Percentiles rank a stretch among this genome's conserved stretches.
Conservation (phyloP, 2,329 filamentous ascomycete genomes). For the Torrubiella hemipterigena region DNA sequence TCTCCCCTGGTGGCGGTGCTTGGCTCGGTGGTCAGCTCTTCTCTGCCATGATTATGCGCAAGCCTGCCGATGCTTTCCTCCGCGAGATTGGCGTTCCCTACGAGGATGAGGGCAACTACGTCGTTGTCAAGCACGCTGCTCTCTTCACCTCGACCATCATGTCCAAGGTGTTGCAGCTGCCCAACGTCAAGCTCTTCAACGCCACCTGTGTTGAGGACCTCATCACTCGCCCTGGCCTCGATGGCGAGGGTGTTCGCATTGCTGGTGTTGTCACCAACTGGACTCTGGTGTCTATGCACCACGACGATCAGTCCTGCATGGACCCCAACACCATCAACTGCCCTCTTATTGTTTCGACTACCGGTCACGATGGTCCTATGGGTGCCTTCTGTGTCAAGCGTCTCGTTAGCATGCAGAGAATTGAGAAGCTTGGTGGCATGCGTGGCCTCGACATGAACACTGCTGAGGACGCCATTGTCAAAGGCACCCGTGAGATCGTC, state of each 20-base stretch:
- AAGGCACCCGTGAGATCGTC: conserved; percentile 76
- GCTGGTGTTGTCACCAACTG: conserved; percentile 92
- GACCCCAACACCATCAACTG: conserved; percentile 96
- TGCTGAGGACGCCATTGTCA: conserved; percentile 89
- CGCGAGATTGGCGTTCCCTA: conserved; percentile 71
- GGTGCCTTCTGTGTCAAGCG: conserved; percentile 87
- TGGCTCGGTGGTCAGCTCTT: conserved; percentile 94
- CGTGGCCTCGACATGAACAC: conserved; percentile 84
- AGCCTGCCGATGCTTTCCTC: conserved; percentile 79
- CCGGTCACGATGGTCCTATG: conserved; percentile 82
- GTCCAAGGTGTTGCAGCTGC: conserved; percentile 69
- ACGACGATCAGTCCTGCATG: conserved; percentile 90
- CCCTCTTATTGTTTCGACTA: conserved; percentile 77
- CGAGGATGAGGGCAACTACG: conserved; percentile 78
- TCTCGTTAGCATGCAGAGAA: conserved; percentile 74
- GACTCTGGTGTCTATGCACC: conserved; percentile 81
- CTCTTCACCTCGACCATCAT: conserved; percentile 84
- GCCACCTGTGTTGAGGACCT: conserved; percentile 86
- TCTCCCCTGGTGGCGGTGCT: conserved; percentile 77
- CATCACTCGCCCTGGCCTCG: conserved; percentile 59
- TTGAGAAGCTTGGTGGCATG: conserved; percentile 83
- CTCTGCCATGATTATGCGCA: conserved; percentile 90
- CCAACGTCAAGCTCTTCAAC: conserved; percentile 95
- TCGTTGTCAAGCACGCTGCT: conserved; percentile 88
- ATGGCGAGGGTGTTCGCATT: conserved; percentile 48